phyloP scores from a whole-genome alignment of 805 yeast genomes.

The Pichia nakasei region DNA sequence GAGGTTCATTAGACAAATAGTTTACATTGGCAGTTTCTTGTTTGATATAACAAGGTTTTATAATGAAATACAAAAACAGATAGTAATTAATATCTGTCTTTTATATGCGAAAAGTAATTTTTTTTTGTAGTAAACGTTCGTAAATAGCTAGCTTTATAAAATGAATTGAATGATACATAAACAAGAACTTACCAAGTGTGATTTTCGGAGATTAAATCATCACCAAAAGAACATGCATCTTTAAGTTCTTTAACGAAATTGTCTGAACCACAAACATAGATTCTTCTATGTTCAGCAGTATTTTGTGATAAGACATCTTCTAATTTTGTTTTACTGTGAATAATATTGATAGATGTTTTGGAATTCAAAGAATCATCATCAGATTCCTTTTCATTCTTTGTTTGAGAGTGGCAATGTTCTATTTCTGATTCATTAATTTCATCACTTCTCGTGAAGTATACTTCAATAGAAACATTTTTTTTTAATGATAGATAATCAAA shows the following conservation, averaged over 20 bases:
- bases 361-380: background rate
- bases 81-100: no score
- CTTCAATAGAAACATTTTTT: slow-evolving; percentile 7
- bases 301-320: slow-evolving; percentile 1
- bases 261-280: slow-evolving; percentile 5
- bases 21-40: no score
- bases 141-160: no score
- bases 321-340: slow-evolving; percentile 4
- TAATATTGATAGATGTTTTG: background rate
- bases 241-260: background rate
- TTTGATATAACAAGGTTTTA: no score
- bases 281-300: slow-evolving; percentile 1
- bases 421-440: background rate
- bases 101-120: no score
- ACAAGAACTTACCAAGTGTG: slow-evolving; percentile 8
- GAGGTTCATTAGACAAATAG: slow-evolving; percentile 17
- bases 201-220: slow-evolving; percentile 3
- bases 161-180: no score
- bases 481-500: slow-evolving; percentile 5
- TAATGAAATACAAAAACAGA: no score
- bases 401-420: background rate
- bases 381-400: background rate
- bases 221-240: background rate
- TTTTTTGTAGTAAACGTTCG: no score
- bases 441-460: slow-evolving; percentile 1